Evolutionary conservation across 83 land plant genomes (phyloP), one percentile per base, ranked within the genome.

Genomic region (Thuja plicata): DNA sequence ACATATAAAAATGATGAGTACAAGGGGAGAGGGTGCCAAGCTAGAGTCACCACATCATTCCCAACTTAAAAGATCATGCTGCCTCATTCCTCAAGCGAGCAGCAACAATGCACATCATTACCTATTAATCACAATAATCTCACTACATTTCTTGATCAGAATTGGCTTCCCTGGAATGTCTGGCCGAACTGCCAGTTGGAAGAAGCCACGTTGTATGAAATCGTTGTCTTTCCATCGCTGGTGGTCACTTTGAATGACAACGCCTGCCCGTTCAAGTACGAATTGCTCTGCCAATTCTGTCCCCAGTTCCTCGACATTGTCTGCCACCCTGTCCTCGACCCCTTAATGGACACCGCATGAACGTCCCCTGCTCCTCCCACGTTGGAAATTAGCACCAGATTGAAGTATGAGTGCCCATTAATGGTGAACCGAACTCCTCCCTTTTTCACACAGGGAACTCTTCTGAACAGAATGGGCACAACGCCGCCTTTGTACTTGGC

Each of bases 271-370:
- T 79, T 79, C 82, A 38, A 16, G 8, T 79, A 37, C 2, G 82
- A 79, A 10, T 79, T 79, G 82, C 82, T 79, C 43, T 79, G 82
- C 45, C 45, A 79, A 8, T 79, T 79, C 45, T 79, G 82, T 0
- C 82, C 45, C 82, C 82, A 38, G 45, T 79, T 79, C 9, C 45
- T 45, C 19, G 82, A 79, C 82, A 79, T 38, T 1, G 82, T 0
- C 45, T 79, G 82, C 82, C 82, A 79, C 21, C 82, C 45, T 5
- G 11, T 66, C 2, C 2, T 27, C 2, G 73, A 66, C 9, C 73
- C 73, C 30, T 66, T 66, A 2, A 66, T 66, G 1, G n/a, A 66
- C 32, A 66, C 73, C 8, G 73, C n/a, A 2, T 66, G 73, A 1
- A 66, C 73, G 30, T 79, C 45, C 45, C 45, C 43, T 17, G 43